Evolutionary conservation across 2,329 filamentous ascomycete species (phyloP).

Genomic region (Aureobasidium sp.): DNA sequence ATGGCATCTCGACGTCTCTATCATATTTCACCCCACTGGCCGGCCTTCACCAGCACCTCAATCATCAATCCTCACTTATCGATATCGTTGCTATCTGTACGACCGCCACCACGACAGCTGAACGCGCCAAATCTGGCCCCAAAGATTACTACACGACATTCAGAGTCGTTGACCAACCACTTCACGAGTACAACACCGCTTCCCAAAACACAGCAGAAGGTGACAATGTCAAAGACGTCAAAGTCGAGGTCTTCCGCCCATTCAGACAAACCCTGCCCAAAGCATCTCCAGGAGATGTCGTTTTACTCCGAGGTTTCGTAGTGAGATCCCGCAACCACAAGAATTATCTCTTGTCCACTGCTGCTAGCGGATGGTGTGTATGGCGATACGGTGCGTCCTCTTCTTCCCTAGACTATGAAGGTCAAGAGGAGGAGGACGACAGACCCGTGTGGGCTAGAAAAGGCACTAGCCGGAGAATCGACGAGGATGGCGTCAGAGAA

Average conservation of each 20-base stretch:
- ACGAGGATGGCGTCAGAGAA: constrained; percentile 25
- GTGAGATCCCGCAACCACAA: constrained; percentile 33
- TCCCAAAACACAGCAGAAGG: neutral
- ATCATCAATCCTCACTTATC: constrained; percentile 29
- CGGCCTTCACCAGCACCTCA: constrained; percentile 31
- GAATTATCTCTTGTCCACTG: constrained; percentile 32
- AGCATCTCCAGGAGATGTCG: constrained; percentile 34
- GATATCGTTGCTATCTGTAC: constrained; percentile 39
- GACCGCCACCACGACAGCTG: constrained; percentile 23
- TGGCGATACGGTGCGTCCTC: constrained; percentile 28
- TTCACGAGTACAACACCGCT: neutral
- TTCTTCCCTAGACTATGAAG: constrained; percentile 18
- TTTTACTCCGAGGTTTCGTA: constrained; percentile 35
- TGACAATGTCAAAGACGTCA: constrained; percentile 10
- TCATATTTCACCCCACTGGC: constrained; percentile 39
- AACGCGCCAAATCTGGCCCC: constrained; percentile 33
- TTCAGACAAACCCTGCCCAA: constrained; percentile 34
- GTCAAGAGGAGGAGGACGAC: constrained; percentile 14
- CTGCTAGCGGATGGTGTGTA: constrained; percentile 40
- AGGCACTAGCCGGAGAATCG: constrained; percentile 11
- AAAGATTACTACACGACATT: constrained; percentile 37
- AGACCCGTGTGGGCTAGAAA: constrained; percentile 22
- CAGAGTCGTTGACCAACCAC: constrained; percentile 31
- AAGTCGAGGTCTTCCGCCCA: constrained; percentile 36
- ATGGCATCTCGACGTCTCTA: constrained; percentile 32